phyloP scores from a whole-genome alignment of 2,329 filamentous ascomycete species.

The Monilinia vaccinii-corymbosi region DNA sequence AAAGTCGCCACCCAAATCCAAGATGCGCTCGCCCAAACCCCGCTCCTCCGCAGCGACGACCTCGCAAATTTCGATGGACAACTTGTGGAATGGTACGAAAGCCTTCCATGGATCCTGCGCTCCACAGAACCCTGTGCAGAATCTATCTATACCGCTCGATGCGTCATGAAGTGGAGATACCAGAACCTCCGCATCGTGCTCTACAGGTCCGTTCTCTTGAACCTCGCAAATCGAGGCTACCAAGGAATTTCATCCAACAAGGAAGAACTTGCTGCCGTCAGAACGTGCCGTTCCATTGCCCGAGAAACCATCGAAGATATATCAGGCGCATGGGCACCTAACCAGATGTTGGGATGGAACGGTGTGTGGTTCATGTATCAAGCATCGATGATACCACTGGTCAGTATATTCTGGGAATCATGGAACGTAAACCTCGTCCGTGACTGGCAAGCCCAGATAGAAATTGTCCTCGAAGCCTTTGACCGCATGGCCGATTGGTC shows the following conservation, averaged over 20 bases:
- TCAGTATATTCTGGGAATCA: conserved; percentile 62
- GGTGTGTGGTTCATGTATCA: conserved; percentile 77
- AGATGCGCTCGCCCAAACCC: conserved; percentile 61
- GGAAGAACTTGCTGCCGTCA: conserved; percentile 60
- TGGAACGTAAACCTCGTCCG: conserved; percentile 26
- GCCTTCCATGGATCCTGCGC: conserved; percentile 56
- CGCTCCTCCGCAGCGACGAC: conserved; percentile 57
- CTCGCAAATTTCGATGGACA: conserved; percentile 58
- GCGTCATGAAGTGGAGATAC: conserved; percentile 76
- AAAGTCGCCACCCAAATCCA: conserved; percentile 72
- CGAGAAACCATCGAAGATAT: conserved; percentile 66
- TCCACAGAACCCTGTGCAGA: conserved; percentile 60
- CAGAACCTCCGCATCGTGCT: conserved; percentile 70
- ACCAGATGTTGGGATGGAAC: conserved; percentile 73
- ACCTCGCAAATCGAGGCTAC: conserved; percentile 38
- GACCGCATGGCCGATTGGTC: conserved; percentile 58
- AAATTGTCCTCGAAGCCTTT: conserved; percentile 49
- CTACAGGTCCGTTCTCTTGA: conserved; percentile 63
- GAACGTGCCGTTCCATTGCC: conserved; percentile 60
- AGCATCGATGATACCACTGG: conserved; percentile 67
- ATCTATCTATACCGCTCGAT: conserved; percentile 58
- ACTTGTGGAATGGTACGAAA: conserved; percentile 63
- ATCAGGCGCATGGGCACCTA: conserved; percentile 57
- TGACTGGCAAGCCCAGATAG: conserved; percentile 47
- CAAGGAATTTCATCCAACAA: conserved; percentile 29